Evolutionary conservation across 2,329 filamentous ascomycete species (phyloP), one percentile per base, ranked within the genome.

Genomic region (Penicillium glabrum): DNA sequence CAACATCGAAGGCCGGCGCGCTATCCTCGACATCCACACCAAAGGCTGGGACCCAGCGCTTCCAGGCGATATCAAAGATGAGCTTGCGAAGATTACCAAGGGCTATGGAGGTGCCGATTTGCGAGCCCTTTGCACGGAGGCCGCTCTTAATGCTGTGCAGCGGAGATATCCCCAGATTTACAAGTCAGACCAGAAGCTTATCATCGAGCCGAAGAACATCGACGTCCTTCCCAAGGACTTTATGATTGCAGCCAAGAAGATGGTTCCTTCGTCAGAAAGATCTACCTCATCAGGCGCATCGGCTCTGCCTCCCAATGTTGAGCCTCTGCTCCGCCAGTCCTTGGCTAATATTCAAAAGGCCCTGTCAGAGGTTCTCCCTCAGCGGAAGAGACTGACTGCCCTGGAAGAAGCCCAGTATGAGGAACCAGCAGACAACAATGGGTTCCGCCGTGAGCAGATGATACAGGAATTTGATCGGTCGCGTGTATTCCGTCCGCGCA

Each of bases 141-240:
- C 95, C 35, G 91, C 95, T 3, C 80, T 99, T 57, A 99, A 99
- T 72, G 89, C 95, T 2, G 95, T 99, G 24, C 95, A 99, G 75
- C 85, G 95, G 66, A 93, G 90, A 3, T 99, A 96, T 70, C 95
- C 95, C 16, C 95, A 99, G 69, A 97, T 99, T 60, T 99, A 99
- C 78, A 85, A 86, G 24, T 93, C 93, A 0, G 88, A 90, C 62
- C 87, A 96, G 72, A 97, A 97, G 77, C 85, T 98, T 31, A 78
- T 96, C 44, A 95, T 99, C 56, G 88, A 97, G 65, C 88, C 93
- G 0, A 84, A 85, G 59, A 90, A 87, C 67, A 96, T 99, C 69
- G 86, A 86, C 56, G 87, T 99, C 37, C 88, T 90, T 44, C 91
- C 95, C 5, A 95, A 95, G 54, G 95, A 99, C 74, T 99, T 99